These are phyloP conservation scores for Dactylorhiza incarnata DNA, from an alignment of 106 monocot species.

Conservation along the genomic window DNA sequence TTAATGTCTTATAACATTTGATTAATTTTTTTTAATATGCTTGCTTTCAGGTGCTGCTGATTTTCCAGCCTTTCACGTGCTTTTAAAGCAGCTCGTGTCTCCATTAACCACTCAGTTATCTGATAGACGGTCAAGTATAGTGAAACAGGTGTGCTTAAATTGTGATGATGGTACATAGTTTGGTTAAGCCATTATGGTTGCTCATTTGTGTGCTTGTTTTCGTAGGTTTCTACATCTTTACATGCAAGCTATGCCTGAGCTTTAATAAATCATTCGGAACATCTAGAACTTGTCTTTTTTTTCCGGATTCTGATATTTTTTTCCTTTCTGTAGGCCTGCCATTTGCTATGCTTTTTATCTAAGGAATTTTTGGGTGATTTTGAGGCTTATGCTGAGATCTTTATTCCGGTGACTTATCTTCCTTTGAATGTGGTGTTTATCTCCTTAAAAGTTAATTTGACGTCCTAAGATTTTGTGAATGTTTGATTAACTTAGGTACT, in stretches of 20 bases:
- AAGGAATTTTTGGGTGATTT: conserved; percentile 96
- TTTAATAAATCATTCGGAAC: too few relatives aligned
- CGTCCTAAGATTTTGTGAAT: background rate
- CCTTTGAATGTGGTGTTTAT: background rate
- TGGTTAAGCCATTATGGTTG: too few relatives aligned
- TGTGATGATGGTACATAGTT: background rate
- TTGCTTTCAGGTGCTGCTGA: conserved; percentile 58
- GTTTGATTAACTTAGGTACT: conserved; percentile 41
- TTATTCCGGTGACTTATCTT: conserved; percentile 75
- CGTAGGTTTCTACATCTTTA: too few relatives aligned
- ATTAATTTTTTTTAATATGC: too few relatives aligned
- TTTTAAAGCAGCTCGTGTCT: conserved; percentile 79
- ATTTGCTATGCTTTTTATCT: conserved; percentile 82
- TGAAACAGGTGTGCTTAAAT: conserved; percentile 72
- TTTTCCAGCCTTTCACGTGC: conserved; percentile 72
- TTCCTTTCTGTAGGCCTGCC: conserved; percentile 58
- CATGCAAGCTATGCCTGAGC: too few relatives aligned
- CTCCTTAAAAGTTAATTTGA: background rate
- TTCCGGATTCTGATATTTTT: background rate
- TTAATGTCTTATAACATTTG: too few relatives aligned
- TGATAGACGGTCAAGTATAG: conserved; percentile 96
- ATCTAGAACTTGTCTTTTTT: background rate
- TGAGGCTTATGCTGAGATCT: conserved; percentile 93
- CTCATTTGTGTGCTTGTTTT: too few relatives aligned
- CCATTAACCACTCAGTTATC: conserved; percentile 68